Base-by-base conservation (phyloP, 2,329 filamentous ascomycete species). In the Bimuria novae-zelandiae region DNA sequence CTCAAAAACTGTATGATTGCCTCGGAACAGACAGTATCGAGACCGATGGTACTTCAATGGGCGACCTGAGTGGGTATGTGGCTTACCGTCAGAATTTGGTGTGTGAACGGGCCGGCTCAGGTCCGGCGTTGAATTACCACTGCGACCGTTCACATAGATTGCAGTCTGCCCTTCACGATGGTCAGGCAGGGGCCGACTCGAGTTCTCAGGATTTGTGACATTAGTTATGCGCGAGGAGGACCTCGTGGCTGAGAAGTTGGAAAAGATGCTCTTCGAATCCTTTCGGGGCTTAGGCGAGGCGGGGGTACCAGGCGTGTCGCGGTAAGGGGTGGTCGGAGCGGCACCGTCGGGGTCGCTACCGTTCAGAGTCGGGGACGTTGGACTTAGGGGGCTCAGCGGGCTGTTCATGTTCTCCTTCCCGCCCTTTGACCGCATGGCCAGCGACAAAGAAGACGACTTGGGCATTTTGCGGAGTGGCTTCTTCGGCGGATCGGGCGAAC, bases 101-200 rank as follows among this genome's bases (percentile, higher is more conserved):
- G 69, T 72, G 42, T 69, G 69, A 37, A 73, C 62, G 14, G 71
- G 66, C 27, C 68, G 67, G 56, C 70, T 76, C 49, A 81, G 61
- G 51, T 80, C 77, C 39, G 79, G 77, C 43, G 78, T 79, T 32
- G 79, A 80, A 25, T 76, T 77, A n/a, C 75, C 72, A 49, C 69
- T 70, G 50, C 73, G 75, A 46, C 75, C 70, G 51, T 79, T 67
- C 62, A 66, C 76, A 72, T 69, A 80, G 51, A 71, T 32, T 7
- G 57, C 52, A 12, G 60, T 61, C 27, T 65, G 66, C 3, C 62
- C 68, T 55, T 72, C 65, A 14, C 68, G 66, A 17, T 27, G 27
- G 17, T 76, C 69, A 22, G 70, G 57, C 30, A 67, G 61, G 46
- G 72, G 69, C 45, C 71, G 67, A 29, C 62, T 62, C 25, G 68